Evolutionary conservation across 2,329 filamentous ascomycete species (phyloP).

Genomic region (Colletotrichum caudatum): DNA sequence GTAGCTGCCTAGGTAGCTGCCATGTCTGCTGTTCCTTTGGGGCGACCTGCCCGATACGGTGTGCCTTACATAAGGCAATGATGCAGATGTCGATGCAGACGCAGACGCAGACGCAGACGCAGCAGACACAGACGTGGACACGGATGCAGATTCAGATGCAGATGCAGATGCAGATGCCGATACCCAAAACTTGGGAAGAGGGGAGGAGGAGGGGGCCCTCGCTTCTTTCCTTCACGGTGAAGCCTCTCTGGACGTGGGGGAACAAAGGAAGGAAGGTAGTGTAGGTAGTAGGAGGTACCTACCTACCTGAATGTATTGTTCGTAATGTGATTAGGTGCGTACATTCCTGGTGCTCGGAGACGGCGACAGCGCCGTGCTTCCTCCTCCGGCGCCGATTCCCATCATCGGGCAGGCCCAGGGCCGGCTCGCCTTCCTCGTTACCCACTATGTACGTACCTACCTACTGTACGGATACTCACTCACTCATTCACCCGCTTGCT

Average conservation of each 20-base stretch:
- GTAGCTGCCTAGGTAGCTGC: too few species aligned
- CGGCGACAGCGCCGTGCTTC: constrained; percentile 5
- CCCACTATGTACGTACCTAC: too few species aligned
- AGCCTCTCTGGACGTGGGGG: background rate
- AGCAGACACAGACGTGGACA: background rate
- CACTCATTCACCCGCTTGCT: too few species aligned
- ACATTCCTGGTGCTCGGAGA: too few species aligned
- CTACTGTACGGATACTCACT: background rate
- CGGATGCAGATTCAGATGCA: background rate
- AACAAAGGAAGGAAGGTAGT: background rate
- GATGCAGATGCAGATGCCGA: background rate
- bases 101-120: background rate
- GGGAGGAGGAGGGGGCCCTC: background rate
- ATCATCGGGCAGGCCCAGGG: background rate
- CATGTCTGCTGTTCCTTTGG: background rate
- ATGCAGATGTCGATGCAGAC: background rate
- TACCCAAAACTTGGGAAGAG: background rate
- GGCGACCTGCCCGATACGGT: background rate
- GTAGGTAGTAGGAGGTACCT: too few species aligned
- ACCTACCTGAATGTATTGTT: too few species aligned
- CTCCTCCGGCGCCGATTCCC: constrained; percentile 1
- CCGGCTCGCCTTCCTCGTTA: constrained; percentile 16
- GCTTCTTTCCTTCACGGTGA: background rate
- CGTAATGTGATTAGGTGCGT: too few species aligned
- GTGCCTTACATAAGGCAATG: constrained; percentile 5